Evolutionary conservation across 2,329 filamentous ascomycete species (phyloP).

Genomic region (Tolypocladium inflatum): DNA sequence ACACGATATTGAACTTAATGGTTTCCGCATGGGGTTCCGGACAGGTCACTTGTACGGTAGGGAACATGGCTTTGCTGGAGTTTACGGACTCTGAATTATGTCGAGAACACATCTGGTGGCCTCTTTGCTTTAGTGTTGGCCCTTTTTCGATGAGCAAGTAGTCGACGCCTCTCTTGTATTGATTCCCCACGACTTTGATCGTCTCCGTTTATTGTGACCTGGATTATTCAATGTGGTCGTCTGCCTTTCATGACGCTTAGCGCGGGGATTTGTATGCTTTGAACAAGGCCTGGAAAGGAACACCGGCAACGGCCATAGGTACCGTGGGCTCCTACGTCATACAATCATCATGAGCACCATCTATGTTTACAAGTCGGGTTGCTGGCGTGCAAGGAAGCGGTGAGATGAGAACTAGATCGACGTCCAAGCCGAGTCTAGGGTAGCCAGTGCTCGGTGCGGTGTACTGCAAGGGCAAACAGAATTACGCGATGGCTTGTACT

Average conservation of each 20-base stretch:
- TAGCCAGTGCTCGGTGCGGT: background rate
- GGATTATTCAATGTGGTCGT: background rate
- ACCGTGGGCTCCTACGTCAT: background rate
- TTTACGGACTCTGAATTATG: constrained; percentile 1
- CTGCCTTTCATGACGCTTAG: background rate
- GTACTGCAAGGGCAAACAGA: background rate
- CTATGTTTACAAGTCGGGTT: background rate
- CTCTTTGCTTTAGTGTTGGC: background rate
- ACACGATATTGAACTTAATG: background rate
- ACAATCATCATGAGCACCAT: background rate
- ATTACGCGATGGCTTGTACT: background rate
- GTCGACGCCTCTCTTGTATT: background rate
- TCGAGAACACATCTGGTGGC: background rate
- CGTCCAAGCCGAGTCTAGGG: background rate
- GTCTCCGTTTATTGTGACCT: background rate
- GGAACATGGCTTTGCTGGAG: constrained; percentile 1
- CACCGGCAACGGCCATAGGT: background rate
- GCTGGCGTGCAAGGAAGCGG: background rate
- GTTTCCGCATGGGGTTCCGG: background rate
- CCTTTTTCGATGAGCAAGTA: background rate
- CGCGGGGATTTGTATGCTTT: background rate
- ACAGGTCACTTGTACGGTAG: background rate
- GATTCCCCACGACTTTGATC: background rate
- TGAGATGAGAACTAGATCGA: background rate
- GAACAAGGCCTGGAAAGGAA: background rate